Percentiles rank a stretch among this genome's conserved stretches.
Conservation (phyloP, 495 filamentous ascomycete species). For the Parathielavia appendiculata region DNA sequence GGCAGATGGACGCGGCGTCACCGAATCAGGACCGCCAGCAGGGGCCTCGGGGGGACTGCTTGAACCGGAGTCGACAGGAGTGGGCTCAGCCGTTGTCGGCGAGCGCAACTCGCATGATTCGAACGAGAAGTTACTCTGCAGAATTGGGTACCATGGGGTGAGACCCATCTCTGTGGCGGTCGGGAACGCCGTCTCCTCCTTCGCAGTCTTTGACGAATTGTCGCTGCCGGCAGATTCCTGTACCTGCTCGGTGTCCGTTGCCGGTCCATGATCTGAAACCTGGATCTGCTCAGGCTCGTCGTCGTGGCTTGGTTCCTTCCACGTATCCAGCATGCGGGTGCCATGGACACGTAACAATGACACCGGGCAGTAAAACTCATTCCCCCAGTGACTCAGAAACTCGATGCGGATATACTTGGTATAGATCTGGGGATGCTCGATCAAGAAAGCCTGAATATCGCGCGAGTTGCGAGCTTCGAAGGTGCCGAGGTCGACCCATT, state of each 20-base stretch:
- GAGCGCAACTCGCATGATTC: conserved; percentile 27
- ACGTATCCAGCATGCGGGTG: conserved; percentile 93
- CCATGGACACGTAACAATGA: conserved; percentile 89
- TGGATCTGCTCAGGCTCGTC: conserved; percentile 41
- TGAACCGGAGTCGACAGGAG: conserved; percentile 18
- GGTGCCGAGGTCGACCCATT: conserved; percentile 83
- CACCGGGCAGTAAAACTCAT: conserved; percentile 92
- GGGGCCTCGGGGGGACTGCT: conserved; percentile 5
- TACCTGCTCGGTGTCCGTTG: conserved; percentile 30
- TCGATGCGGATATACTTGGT: conserved; percentile 88
- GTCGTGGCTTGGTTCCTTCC: conserved; percentile 55
- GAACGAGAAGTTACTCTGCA: conserved; percentile 12
- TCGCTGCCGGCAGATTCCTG: conserved; percentile 13
- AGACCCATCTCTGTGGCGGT: conserved; percentile 22
- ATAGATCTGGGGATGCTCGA: conserved; percentile 93
- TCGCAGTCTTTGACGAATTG: background rate
- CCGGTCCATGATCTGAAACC: conserved; percentile 22
- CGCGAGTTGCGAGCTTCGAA: conserved; percentile 88
- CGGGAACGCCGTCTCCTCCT: conserved; percentile 10
- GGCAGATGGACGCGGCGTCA: conserved; percentile 12
- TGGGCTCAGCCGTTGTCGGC: conserved; percentile 27
- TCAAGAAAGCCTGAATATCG: conserved; percentile 87
- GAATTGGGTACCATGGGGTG: conserved; percentile 27
- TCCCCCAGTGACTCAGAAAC: conserved; percentile 88
- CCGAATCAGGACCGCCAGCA: conserved; percentile 5